Base-by-base conservation (phyloP, 2,329 filamentous ascomycete species). In the Fusarium sp. region DNA sequence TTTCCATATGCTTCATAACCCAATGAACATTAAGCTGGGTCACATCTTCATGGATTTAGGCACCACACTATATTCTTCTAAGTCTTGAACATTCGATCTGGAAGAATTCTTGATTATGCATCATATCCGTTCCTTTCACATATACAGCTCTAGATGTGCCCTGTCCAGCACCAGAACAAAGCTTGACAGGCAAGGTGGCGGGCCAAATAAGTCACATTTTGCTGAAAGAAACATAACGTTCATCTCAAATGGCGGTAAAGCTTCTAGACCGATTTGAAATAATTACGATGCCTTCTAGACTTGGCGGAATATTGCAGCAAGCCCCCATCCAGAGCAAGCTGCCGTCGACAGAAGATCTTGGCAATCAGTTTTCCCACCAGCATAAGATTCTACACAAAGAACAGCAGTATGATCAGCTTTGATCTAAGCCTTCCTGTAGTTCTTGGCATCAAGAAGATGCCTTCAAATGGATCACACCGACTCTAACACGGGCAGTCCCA, bases 251-350 rank as follows among this genome's bases (percentile, higher is more conserved):
- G 35, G 56, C 25, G 55, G 33, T 52, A 52, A 52, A 27, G 22
- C 39, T 47, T 47, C 39, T 42, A 47, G 33, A 53, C 45, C 5
- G 29, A 14, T 5, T 13, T 14, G 11, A 52, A 52, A 68, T 17
- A 45, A 42, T 27, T 20, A 18, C 5, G 7, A 17, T 53, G n/a
- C 27, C 25, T 22, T 41, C 31, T 36, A 46, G 29, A 22, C 14
- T 35, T 62, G 15, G 13, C 53, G 64, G 45, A 25, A 62, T 41
- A 29, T 39, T 68, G 36, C 55, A 68, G 55, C 10, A 52, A 29
- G 57, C 20, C 38, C 52, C 50, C 56, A 47, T 68, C 29, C 38
- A n/a, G 49, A 68, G 64, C 45, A 57, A 14, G 45, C 13, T 69
- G 29, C 64, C 39, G 56, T 35, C 31, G 13, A 33, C n/a, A 31